A percentile compares a stretch with the other conserved stretches of the same genome.
These are phyloP conservation scores for Intubia oerlemansii DNA, from an alignment of 2,329 filamentous ascomycete species.

Conservation along the genomic window DNA sequence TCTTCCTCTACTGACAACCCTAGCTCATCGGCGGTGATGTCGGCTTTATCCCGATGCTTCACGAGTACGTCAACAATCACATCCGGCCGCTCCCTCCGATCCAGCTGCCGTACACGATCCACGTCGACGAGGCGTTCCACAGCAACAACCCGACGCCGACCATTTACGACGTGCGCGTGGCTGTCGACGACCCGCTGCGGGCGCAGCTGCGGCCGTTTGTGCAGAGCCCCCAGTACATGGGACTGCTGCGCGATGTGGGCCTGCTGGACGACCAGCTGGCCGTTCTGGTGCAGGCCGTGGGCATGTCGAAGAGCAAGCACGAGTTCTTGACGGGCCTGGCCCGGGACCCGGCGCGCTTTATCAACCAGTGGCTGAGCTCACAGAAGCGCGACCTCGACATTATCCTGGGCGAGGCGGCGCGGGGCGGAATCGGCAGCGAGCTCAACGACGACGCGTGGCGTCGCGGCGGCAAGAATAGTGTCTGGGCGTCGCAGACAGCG, in stretches of 20 bases:
- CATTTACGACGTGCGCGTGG: constrained; percentile 74
- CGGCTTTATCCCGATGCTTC: constrained; percentile 70
- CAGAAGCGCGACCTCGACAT: constrained; percentile 83
- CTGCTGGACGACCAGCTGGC: constrained; percentile 70
- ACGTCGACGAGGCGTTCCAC: constrained; percentile 70
- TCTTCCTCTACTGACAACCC: too few relatives aligned
- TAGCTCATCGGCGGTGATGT: constrained; percentile 58
- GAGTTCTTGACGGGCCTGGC: constrained; percentile 63
- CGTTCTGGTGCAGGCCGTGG: constrained; percentile 59
- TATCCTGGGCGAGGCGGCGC: constrained; percentile 60
- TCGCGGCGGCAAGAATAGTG: constrained; percentile 29
- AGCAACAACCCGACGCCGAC: constrained; percentile 48
- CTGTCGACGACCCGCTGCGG: constrained; percentile 63
- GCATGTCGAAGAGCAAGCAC: constrained; percentile 74
- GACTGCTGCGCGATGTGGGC: constrained; percentile 55
- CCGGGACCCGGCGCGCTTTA: constrained; percentile 64
- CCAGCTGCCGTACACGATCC: constrained; percentile 76
- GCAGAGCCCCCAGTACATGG: constrained; percentile 46
- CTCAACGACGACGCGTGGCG: constrained; percentile 51
- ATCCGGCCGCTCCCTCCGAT: constrained; percentile 63
- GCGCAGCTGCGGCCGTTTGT: constrained; percentile 42
- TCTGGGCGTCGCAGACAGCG: constrained; percentile 36
- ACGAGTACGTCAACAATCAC: constrained; percentile 60
- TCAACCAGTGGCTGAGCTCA: constrained; percentile 72
- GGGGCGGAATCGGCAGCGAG: constrained; percentile 21